phyloP scores from a whole-genome alignment of 345 rosid genomes.

The Tarenaya hassleriana region DNA sequence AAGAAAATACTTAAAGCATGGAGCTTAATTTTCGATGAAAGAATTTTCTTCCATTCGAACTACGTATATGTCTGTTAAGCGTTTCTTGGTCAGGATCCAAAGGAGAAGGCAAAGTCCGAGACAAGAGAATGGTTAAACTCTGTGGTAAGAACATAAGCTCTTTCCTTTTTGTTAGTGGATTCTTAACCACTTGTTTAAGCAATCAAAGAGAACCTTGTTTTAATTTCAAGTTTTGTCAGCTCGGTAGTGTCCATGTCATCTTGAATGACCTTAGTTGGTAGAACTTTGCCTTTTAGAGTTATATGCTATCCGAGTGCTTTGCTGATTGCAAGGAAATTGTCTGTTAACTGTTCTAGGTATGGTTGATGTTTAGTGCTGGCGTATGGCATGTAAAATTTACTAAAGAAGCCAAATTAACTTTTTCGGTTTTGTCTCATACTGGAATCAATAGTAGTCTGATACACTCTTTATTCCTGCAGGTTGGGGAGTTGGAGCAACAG shows the following conservation, averaged over 20 bases:
- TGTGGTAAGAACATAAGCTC: constrained; percentile 84
- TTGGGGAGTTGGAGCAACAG: constrained; percentile 90
- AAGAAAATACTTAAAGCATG: too few relatives aligned
- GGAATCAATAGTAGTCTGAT: constrained; percentile 9
- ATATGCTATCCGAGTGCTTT: too few relatives aligned
- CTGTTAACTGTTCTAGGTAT: too few relatives aligned
- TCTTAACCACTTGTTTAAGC: neutral
- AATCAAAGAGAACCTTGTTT: too few relatives aligned
- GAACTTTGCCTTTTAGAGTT: too few relatives aligned
- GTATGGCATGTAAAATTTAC: too few relatives aligned
- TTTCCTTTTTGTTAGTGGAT: too few relatives aligned
- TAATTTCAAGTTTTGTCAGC: too few relatives aligned
- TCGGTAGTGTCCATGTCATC: too few relatives aligned
- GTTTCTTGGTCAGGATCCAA: constrained; percentile 72
- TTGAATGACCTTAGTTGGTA: too few relatives aligned
- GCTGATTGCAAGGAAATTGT: too few relatives aligned
- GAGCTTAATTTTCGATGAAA: constrained; percentile 1
- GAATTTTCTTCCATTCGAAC: constrained; percentile 11
- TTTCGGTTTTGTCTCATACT: constrained; percentile 3
- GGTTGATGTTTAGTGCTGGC: too few relatives aligned
- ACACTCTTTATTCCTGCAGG: constrained; percentile 33
- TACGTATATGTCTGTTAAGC: constrained; percentile 11
- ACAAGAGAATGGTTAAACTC: constrained; percentile 98
- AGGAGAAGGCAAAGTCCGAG: constrained; percentile 97
- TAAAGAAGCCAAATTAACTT: neutral